phyloP scores from a whole-genome alignment of 352 stramenopile species.

The Phytophthora pinifolia region DNA sequence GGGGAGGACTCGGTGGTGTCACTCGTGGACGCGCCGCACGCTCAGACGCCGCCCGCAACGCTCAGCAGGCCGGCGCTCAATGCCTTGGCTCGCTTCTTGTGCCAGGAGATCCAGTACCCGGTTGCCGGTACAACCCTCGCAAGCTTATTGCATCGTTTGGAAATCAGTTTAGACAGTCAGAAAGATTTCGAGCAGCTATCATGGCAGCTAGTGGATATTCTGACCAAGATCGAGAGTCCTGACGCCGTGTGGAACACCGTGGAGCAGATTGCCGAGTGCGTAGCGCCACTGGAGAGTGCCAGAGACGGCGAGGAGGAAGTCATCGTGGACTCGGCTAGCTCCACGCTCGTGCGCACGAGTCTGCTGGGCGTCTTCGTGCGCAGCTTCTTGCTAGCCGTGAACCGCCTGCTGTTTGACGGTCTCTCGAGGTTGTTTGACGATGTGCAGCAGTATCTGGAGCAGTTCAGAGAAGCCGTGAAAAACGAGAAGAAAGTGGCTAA shows the following conservation, averaged over 20 bases:
- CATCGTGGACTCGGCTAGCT: conserved; percentile 46
- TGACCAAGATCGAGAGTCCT: conserved; percentile 59
- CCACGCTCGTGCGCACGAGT: conserved; percentile 49
- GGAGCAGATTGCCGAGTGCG: conserved; percentile 65
- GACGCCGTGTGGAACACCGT: conserved; percentile 65
- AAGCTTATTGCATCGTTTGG: conserved; percentile 49
- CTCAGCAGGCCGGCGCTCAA: conserved; percentile 44
- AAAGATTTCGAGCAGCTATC: conserved; percentile 48
- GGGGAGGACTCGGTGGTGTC: conserved; percentile 28
- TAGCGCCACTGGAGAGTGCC: conserved; percentile 37
- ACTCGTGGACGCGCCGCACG: conserved; percentile 13
- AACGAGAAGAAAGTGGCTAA: conserved; percentile 15
- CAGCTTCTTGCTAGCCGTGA: conserved; percentile 58
- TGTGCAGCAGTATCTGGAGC: conserved; percentile 49
- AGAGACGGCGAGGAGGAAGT: conserved; percentile 21
- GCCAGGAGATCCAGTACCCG: conserved; percentile 55
- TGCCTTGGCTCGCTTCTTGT: conserved; percentile 52
- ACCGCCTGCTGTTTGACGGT: conserved; percentile 67
- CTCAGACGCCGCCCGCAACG: background rate
- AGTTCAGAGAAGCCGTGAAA: conserved; percentile 40
- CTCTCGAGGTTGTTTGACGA: conserved; percentile 71
- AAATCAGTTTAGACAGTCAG: conserved; percentile 33
- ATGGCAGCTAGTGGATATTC: conserved; percentile 46
- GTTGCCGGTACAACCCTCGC: conserved; percentile 33
- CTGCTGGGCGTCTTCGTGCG: conserved; percentile 72